Evolutionary conservation across 2,329 filamentous ascomycete genomes (phyloP).

Genomic region (Plectosphaerella plurivora): DNA sequence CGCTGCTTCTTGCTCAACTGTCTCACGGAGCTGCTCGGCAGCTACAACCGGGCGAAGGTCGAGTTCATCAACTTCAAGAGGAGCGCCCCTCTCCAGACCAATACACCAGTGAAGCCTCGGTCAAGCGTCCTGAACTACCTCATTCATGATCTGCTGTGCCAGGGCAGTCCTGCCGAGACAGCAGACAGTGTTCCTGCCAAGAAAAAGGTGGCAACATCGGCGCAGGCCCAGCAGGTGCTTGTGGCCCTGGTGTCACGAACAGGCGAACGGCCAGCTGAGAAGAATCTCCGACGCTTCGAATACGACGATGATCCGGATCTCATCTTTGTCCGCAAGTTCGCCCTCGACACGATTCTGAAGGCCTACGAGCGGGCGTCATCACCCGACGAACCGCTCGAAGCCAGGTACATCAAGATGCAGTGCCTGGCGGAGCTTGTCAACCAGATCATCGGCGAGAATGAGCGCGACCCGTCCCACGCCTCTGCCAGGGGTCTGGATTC

Average conservation of each 20-base stretch:
- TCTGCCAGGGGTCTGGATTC: slow-evolving; percentile 26
- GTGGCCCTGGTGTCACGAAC: slow-evolving; percentile 87
- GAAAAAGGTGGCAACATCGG: slow-evolving; percentile 81
- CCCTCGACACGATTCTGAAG: slow-evolving; percentile 86
- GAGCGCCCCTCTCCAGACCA: slow-evolving; percentile 76
- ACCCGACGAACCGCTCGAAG: slow-evolving; percentile 75
- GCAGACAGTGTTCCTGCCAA: slow-evolving; percentile 72
- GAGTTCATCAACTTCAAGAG: slow-evolving; percentile 99
- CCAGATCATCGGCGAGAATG: slow-evolving; percentile 80
- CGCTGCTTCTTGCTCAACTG: slow-evolving; percentile 93
- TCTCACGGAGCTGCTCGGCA: slow-evolving; percentile 81
- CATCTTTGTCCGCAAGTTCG: slow-evolving; percentile 89
- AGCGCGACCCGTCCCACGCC: slow-evolving; percentile 47
- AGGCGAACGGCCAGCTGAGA: slow-evolving; percentile 65
- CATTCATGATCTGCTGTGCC: slow-evolving; percentile 69
- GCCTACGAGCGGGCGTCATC: slow-evolving; percentile 84
- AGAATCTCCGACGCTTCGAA: slow-evolving; percentile 51
- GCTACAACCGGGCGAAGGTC: slow-evolving; percentile 91
- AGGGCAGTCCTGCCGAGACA: slow-evolving; percentile 59
- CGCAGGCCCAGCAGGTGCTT: slow-evolving; percentile 80
- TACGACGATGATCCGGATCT: slow-evolving; percentile 79
- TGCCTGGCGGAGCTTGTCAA: slow-evolving; percentile 88
- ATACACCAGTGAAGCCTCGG: slow-evolving; percentile 89
- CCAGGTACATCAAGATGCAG: slow-evolving; percentile 83
- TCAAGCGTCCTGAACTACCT: slow-evolving; percentile 93